phyloP scores from a whole-genome alignment of 1,284 basidiomycete genomes.

The Trametes hirsuta region DNA sequence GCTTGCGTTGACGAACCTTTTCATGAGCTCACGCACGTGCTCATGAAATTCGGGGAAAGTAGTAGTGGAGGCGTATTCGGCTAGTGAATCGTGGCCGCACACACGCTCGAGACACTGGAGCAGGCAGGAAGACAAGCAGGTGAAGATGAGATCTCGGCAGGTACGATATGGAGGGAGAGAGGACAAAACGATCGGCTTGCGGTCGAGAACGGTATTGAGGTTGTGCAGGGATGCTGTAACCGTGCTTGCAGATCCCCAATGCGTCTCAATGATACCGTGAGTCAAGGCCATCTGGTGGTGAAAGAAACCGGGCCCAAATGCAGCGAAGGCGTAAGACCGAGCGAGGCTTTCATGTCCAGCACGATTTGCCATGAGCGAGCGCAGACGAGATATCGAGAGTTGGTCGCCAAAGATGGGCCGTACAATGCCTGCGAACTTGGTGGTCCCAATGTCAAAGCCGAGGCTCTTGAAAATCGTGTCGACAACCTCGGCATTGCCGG shows the following conservation, averaged over 20 bases:
- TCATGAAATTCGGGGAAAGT: constrained; percentile 22
- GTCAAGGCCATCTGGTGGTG: constrained; percentile 41
- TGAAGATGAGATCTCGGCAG: constrained; percentile 41
- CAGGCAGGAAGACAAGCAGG: constrained; percentile 39
- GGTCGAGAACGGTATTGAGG: constrained; percentile 36
- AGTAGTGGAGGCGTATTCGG: constrained; percentile 27
- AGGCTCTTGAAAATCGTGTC: constrained; percentile 37
- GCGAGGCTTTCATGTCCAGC: constrained; percentile 40
- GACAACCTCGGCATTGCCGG: constrained; percentile 35
- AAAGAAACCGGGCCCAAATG: constrained; percentile 42
- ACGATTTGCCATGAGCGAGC: constrained; percentile 33
- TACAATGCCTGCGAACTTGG: constrained; percentile 20
- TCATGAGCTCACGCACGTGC: neutral
- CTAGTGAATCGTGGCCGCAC: constrained; percentile 24
- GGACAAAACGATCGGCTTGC: constrained; percentile 36
- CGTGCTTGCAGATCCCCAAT: constrained; percentile 25
- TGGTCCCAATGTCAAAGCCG: constrained; percentile 14
- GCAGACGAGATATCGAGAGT: constrained; percentile 39
- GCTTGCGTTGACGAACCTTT: neutral
- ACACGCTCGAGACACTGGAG: constrained; percentile 40
- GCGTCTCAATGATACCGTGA: constrained; percentile 35
- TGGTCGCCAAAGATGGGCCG: constrained; percentile 40
- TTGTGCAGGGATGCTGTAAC: constrained; percentile 32
- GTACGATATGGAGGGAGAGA: constrained; percentile 38
- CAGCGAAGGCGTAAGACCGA: constrained; percentile 31